Evolutionary conservation across 2,329 filamentous ascomycete species (phyloP).

Genomic region (Fusarium sp.): DNA sequence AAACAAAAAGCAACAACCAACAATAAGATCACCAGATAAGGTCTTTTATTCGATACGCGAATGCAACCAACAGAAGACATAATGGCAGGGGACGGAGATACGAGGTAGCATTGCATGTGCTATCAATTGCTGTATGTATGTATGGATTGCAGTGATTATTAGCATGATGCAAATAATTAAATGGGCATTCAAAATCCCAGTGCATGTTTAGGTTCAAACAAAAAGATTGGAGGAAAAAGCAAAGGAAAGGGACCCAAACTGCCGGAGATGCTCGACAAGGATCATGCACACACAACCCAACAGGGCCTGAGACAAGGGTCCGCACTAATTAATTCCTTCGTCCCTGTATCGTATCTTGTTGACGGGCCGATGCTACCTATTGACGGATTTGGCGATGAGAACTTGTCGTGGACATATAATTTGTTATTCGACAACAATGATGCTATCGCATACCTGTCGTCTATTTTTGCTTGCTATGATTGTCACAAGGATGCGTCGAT

Average conservation of each 20-base stretch:
- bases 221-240: slow-evolving; percentile 9
- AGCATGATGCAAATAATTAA: slow-evolving; percentile 1
- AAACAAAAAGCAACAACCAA: slow-evolving; percentile 11
- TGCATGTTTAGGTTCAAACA: neutral
- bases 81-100: neutral
- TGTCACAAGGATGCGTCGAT: slow-evolving; percentile 24
- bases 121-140: neutral
- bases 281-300: neutral
- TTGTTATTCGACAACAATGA: neutral
- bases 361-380: slow-evolving; percentile 20
- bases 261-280: slow-evolving; percentile 16
- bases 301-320: slow-evolving; percentile 4
- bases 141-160: neutral
- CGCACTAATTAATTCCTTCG: slow-evolving; percentile 14
- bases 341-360: neutral
- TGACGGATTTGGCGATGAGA: neutral
- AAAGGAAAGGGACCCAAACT: slow-evolving; percentile 20
- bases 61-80: slow-evolving; percentile 4
- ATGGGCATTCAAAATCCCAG: neutral
- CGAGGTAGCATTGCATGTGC: neutral
- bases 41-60: slow-evolving; percentile 32
- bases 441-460: neutral
- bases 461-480: neutral
- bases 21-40: neutral
- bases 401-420: neutral